These are phyloP conservation scores for Bimuria novae-zelandiae DNA, from an alignment of 2,329 filamentous ascomycete species.

Conservation along the genomic window DNA sequence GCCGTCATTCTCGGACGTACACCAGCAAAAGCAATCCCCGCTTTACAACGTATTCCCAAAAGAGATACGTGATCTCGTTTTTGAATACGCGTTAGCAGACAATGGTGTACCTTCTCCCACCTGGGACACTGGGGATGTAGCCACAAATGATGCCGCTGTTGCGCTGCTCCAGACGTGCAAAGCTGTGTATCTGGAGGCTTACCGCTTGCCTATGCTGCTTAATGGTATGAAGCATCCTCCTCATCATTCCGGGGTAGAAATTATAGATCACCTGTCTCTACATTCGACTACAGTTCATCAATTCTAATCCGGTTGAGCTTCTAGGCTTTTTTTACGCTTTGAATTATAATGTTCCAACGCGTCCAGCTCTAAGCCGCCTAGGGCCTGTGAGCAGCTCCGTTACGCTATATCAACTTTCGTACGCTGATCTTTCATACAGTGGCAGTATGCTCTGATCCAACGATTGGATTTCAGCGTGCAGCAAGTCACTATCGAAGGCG, in stretches of 20 bases:
- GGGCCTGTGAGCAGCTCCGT: neutral
- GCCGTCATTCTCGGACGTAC: neutral
- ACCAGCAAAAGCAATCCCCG: conserved; percentile 14
- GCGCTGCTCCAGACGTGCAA: conserved; percentile 23
- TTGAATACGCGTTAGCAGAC: conserved; percentile 14
- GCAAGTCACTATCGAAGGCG: neutral
- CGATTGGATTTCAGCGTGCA: neutral
- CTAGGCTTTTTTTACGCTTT: neutral
- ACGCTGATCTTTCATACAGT: neutral
- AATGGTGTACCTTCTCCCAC: conserved; percentile 12
- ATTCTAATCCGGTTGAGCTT: neutral
- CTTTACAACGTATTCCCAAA: conserved; percentile 19
- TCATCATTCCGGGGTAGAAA: neutral
- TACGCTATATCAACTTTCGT: no score
- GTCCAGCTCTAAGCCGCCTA: neutral
- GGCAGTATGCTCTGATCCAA: conserved; percentile 6
- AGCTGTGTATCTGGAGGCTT: conserved; percentile 29
- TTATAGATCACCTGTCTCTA: neutral
- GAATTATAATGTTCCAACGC: neutral
- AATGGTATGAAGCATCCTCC: conserved; percentile 10
- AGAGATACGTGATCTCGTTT: conserved; percentile 26
- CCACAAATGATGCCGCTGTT: conserved; percentile 13
- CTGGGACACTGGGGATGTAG: neutral
- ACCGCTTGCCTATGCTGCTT: conserved; percentile 14
- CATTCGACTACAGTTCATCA: neutral